Evolutionary conservation across 2,329 filamentous ascomycete species (phyloP), one percentile per base, ranked within the genome.

Genomic region (Penicillium frequentans): DNA sequence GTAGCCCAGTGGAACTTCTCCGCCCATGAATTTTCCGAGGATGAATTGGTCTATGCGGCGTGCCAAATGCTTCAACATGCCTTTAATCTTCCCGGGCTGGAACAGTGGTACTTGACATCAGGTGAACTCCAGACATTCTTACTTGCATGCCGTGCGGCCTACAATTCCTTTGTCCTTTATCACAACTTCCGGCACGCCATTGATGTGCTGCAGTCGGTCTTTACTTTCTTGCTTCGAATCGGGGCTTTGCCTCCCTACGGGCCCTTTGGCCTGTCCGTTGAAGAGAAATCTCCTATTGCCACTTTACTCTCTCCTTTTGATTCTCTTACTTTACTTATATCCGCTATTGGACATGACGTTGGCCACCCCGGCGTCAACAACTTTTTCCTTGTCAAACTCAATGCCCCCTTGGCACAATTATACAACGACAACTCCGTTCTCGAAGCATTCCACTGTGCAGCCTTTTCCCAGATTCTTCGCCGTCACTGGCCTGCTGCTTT

Each of bases 351-450:
- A 43, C 95, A 99, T 67, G 95, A 99, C 72, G 95, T 98, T 39
- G 95, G 95, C 23, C 95, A 99, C 71, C 95, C 95, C 0, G 95
- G 95, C 54, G 95, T 99, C 68, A 99, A 98, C 78, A 99, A 99
- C 72, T 92, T 93, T 29, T 99, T 99, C 71, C 81, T 99, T 5
- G 87, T 96, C 19, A 92, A 90, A 31, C 84, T 97, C 31, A 96
- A 97, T 71, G 90, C 95, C 19, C 93, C 95, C 1, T 80, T 99
- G 27, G 95, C 95, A 13, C 93, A 97, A 73, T 81, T 98, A 14
- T 99, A 98, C 79, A 98, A 98, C 70, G 95, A 99, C 73, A 90
- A 90, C 55, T 98, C 95, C 1, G 95, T 99, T 16, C 82, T 99
- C 37, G 95, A 99, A 75, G 96, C 93, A 0, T 99, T 98, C 68